phyloP scores from a whole-genome alignment of 257 asterid species.

The Solanum virginianum region DNA sequence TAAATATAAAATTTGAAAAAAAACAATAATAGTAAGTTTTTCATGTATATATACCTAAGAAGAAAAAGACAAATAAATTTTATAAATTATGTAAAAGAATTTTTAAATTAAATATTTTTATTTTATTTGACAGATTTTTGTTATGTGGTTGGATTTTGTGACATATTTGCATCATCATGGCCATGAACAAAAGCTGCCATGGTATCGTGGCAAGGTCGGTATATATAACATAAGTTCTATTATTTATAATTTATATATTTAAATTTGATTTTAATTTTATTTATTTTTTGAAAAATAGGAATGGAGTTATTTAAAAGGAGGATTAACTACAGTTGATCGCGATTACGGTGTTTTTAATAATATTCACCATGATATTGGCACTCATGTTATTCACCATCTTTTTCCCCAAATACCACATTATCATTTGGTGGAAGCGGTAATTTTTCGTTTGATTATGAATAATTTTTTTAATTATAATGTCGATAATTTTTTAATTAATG shows the following conservation, averaged over 20 bases:
- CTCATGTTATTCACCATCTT: slow-evolving; percentile 81
- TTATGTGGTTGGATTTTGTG: slow-evolving; percentile 70
- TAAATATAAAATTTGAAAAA: background rate
- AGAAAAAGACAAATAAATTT: background rate
- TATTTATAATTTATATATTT: background rate
- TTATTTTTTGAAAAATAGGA: slow-evolving; percentile 26
- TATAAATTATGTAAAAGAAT: background rate
- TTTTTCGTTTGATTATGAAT: background rate
- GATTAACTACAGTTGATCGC: slow-evolving; percentile 74
- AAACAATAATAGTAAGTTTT: background rate
- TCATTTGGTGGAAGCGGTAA: slow-evolving; percentile 70
- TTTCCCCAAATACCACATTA: slow-evolving; percentile 94
- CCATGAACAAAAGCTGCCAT: slow-evolving; percentile 61
- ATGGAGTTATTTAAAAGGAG: slow-evolving; percentile 86
- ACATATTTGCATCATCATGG: slow-evolving; percentile 91
- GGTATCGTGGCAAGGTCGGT: slow-evolving; percentile 84
- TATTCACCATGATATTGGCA: slow-evolving; percentile 81
- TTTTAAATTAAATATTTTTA: background rate
- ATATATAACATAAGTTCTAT: background rate
- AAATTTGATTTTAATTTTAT: background rate
- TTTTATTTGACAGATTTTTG: slow-evolving; percentile 39
- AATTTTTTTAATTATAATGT: background rate
- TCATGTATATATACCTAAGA: too few species aligned
- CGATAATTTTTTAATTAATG: background rate
- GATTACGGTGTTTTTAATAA: slow-evolving; percentile 72